A percentile compares a stretch with the other conserved stretches of the same genome.
phyloP scores from a whole-genome alignment of 352 stramenopile species.

The Blastocystis sp. region DNA sequence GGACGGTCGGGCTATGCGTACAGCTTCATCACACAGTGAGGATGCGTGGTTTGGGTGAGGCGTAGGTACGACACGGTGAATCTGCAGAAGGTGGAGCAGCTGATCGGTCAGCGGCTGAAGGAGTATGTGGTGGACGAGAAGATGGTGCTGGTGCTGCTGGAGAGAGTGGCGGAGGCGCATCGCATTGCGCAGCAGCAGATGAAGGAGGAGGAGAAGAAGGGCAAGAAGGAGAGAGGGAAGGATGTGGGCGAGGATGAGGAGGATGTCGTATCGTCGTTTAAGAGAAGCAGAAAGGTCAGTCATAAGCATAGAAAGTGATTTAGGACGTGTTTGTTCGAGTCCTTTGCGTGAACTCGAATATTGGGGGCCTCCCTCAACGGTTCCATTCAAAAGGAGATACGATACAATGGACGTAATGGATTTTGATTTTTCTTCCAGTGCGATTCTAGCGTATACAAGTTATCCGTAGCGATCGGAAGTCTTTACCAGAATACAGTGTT shows the following conservation, averaged over 20 bases:
- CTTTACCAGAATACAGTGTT: constrained; percentile 39
- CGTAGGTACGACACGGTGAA: constrained; percentile 89
- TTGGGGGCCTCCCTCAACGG: not conserved
- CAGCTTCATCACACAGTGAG: constrained; percentile 92
- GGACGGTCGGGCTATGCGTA: constrained; percentile 87
- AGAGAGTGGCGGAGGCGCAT: constrained; percentile 94
- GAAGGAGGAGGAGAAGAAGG: constrained; percentile 76
- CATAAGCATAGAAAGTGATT: constrained; percentile 46
- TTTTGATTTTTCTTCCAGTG: constrained; percentile 52
- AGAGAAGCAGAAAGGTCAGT: constrained; percentile 21
- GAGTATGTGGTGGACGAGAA: constrained; percentile 73
- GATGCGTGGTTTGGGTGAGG: not conserved
- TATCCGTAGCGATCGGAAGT: constrained; percentile 27
- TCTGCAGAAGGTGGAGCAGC: constrained; percentile 91
- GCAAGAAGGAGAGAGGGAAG: constrained; percentile 75
- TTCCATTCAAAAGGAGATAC: not conserved
- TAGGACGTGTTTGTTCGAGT: not conserved
- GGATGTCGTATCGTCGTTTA: constrained; percentile 71
- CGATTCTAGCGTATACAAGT: not conserved
- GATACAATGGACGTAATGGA: not conserved
- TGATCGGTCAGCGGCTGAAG: constrained; percentile 81
- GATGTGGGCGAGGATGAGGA: constrained; percentile 76
- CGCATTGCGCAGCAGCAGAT: constrained; percentile 86
- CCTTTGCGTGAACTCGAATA: not conserved
- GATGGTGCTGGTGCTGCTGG: constrained; percentile 83